Percentiles rank a stretch among this genome's conserved stretches.
These are phyloP conservation scores for Arthrobotrys musiformis DNA, from an alignment of 2,329 filamentous ascomycete species.

Conservation along the genomic window DNA sequence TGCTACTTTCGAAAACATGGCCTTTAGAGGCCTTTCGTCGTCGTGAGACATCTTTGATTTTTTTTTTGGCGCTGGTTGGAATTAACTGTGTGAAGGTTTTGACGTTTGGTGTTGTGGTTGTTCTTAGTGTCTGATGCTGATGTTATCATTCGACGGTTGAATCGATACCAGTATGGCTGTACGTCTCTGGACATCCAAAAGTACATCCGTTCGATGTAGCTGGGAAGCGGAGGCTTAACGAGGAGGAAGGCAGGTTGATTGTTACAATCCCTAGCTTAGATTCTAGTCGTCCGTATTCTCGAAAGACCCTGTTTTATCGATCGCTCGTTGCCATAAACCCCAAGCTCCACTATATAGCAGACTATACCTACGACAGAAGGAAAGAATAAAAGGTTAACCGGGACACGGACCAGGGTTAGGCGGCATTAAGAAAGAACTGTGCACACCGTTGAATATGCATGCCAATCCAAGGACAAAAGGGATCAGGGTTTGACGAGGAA, in stretches of 20 bases:
- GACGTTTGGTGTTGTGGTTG: slow-evolving; percentile 19
- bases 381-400: slow-evolving; percentile 41
- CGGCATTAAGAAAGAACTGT: slow-evolving; percentile 48
- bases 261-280: slow-evolving; percentile 22
- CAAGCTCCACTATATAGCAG: slow-evolving; percentile 41
- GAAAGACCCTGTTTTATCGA: slow-evolving; percentile 48
- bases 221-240: slow-evolving; percentile 9
- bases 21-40: slow-evolving; percentile 1
- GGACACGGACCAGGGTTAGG: slow-evolving; percentile 46
- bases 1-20: slow-evolving; percentile 34
- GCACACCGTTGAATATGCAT: slow-evolving; percentile 37
- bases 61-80: not conserved
- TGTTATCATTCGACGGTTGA: slow-evolving; percentile 18
- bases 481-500: slow-evolving; percentile 28
- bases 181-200: slow-evolving; percentile 2
- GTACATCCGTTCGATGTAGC: slow-evolving; percentile 3
- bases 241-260: slow-evolving; percentile 29
- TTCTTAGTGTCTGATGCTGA: slow-evolving; percentile 16
- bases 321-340: slow-evolving; percentile 51
- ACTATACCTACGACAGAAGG: slow-evolving; percentile 43
- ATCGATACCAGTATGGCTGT: not conserved
- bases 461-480: slow-evolving; percentile 26
- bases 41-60: slow-evolving; percentile 13
- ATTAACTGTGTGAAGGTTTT: not conserved
- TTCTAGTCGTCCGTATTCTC: slow-evolving; percentile 41